phyloP scores from a whole-genome alignment of 139 green algal genomes.

The Astrephomene gubernaculifera region DNA sequence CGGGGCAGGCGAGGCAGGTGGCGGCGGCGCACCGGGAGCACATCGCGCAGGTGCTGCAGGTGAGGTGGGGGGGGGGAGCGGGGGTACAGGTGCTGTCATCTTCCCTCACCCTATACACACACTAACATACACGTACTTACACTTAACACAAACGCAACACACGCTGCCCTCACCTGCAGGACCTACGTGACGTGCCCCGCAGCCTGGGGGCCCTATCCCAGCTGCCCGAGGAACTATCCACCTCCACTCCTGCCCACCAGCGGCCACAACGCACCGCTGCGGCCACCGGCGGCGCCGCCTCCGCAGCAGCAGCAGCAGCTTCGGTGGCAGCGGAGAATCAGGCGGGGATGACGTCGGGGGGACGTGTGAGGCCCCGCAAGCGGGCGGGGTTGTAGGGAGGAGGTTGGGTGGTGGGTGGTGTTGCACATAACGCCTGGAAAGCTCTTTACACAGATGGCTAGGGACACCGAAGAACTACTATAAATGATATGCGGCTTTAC shows the following conservation, averaged over 20 bases:
- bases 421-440: no score
- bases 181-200: conserved; percentile 25
- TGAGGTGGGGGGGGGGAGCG: not conserved
- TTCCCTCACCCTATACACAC: no score
- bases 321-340: not conserved
- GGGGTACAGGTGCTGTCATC: no score
- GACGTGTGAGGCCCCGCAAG: no score
- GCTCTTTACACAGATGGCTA: no score
- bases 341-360: no score
- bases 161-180: not conserved
- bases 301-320: not conserved
- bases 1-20: conserved; percentile 6
- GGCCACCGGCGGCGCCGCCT: not conserved
- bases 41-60: conserved; percentile 40
- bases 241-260: not conserved
- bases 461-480: no score
- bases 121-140: no score
- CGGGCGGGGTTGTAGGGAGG: no score
- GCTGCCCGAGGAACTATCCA: not conserved
- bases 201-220: not conserved
- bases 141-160: no score
- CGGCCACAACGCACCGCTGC: not conserved
- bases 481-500: no score
- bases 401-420: no score
- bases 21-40: conserved; percentile 1